These are phyloP conservation scores for Neurospora hispaniola DNA, from an alignment of 495 filamentous ascomycete species.

Conservation along the genomic window DNA sequence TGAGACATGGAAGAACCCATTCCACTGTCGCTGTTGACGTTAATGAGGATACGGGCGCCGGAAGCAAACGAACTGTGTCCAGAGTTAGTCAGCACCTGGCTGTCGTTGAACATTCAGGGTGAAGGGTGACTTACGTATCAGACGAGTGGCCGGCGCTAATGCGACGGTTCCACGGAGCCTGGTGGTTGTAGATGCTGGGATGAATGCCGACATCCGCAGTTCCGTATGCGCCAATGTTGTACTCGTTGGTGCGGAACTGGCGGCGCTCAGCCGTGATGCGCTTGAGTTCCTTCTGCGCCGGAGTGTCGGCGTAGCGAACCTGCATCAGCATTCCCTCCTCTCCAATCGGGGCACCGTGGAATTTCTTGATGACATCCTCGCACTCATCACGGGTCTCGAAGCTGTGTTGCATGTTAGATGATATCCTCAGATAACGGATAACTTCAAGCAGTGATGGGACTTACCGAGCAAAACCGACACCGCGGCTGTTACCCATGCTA, in stretches of 20 bases:
- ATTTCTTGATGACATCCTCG: constrained; percentile 73
- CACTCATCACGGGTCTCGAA: constrained; percentile 85
- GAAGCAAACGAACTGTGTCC: constrained; percentile 17
- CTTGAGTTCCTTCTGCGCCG: constrained; percentile 92
- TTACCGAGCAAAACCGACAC: constrained; percentile 94
- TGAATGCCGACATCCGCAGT: constrained; percentile 40
- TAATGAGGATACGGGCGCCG: constrained; percentile 14
- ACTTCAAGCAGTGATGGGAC: constrained; percentile 8
- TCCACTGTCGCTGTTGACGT: constrained; percentile 7
- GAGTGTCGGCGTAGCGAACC: constrained; percentile 93
- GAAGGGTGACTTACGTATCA: constrained; percentile 12
- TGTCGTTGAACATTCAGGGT: too few relatives aligned
- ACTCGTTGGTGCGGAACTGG: constrained; percentile 89
- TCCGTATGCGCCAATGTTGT: constrained; percentile 59
- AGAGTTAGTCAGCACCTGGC: constrained; percentile 5
- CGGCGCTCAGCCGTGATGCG: constrained; percentile 85
- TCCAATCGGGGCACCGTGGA: constrained; percentile 60
- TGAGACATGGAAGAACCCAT: constrained; percentile 8
- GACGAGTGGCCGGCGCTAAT: constrained; percentile 10
- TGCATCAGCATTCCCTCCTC: constrained; percentile 71
- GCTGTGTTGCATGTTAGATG: constrained; percentile 34
- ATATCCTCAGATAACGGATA: background rate
- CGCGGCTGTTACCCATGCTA: constrained; percentile 78
- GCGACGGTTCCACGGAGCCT: constrained; percentile 24
- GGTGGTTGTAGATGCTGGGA: constrained; percentile 30